phyloP scores from a whole-genome alignment of 306 rosid species.

The Ziziphus jujuba region DNA sequence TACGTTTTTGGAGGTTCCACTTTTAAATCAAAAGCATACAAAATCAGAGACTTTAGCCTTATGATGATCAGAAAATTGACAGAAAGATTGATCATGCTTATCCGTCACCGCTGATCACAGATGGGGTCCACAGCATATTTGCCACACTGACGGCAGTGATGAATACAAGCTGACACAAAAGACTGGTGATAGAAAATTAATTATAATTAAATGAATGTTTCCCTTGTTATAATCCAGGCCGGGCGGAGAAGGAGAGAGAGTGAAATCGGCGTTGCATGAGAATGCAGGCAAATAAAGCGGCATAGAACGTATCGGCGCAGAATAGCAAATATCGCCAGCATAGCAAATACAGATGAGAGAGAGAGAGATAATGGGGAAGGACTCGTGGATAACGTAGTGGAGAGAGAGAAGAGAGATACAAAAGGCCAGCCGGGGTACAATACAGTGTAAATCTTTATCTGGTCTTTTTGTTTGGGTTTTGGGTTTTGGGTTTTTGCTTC shows the following conservation, averaged over 20 bases:
- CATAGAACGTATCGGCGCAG: conserved; percentile 32
- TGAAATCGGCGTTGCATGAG: conserved; percentile 21
- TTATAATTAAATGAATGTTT: not conserved
- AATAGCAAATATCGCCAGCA: conserved; percentile 36
- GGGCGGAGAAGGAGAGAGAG: conserved; percentile 17
- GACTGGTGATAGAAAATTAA: not conserved
- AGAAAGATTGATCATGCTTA: too few relatives aligned
- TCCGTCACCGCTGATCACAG: too few relatives aligned
- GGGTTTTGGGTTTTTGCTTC: too few relatives aligned
- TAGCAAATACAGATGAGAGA: not conserved
- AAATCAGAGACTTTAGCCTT: too few relatives aligned
- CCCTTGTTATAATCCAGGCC: not conserved
- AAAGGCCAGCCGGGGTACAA: too few relatives aligned
- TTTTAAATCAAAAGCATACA: too few relatives aligned
- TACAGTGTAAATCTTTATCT: too few relatives aligned
- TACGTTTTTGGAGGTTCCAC: too few relatives aligned
- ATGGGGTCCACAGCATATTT: too few relatives aligned
- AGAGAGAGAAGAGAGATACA: not conserved
- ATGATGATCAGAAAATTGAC: not conserved
- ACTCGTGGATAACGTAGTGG: not conserved
- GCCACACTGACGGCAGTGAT: not conserved
- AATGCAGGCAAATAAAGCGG: conserved; percentile 21
- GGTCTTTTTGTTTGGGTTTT: too few relatives aligned
- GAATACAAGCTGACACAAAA: too few relatives aligned
- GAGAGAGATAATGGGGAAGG: conserved; percentile 7